Conservation (phyloP, 495 filamentous ascomycete species). For the Parmelia sp. region DNA sequence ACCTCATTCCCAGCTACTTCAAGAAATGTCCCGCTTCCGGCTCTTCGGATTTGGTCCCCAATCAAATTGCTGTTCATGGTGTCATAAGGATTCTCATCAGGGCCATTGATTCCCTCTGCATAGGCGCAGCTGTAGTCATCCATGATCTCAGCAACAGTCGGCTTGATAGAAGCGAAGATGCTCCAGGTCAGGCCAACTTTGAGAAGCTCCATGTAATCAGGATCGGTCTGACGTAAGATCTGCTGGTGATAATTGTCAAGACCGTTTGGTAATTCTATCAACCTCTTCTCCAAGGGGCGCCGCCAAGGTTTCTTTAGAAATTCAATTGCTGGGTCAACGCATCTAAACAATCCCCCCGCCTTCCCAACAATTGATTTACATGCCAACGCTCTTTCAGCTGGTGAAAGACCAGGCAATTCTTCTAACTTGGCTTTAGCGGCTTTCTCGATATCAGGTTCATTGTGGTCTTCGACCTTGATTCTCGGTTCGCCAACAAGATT, state of each 20-base stretch:
- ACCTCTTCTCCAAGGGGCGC: background rate
- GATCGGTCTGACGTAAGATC: background rate
- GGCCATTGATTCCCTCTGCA: background rate
- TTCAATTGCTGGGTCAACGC: background rate
- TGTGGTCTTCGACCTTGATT: constrained; percentile 4
- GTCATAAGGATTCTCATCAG: background rate
- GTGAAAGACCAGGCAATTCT: background rate
- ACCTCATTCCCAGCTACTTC: background rate
- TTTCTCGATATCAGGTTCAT: constrained; percentile 1
- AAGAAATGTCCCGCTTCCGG: constrained; percentile 2
- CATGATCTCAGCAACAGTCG: background rate
- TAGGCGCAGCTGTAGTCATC: constrained; percentile 2
- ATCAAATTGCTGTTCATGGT: background rate
- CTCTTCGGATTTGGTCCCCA: background rate
- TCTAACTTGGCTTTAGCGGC: background rate
- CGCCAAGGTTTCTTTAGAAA: constrained; percentile 1
- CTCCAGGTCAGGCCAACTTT: constrained; percentile 6
- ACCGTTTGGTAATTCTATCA: background rate
- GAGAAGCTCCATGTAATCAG: constrained; percentile 5
- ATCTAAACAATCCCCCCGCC: background rate
- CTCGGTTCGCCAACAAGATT: background rate
- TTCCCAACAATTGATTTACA: constrained; percentile 8
- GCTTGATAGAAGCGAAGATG: background rate
- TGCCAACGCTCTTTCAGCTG: background rate
- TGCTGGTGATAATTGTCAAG: constrained; percentile 5